A percentile compares a stretch with the other conserved stretches of the same genome.
Evolutionary conservation across 1,139 yeast genomes (phyloP).

Genomic region (Protomyces lactucae-debilis): DNA sequence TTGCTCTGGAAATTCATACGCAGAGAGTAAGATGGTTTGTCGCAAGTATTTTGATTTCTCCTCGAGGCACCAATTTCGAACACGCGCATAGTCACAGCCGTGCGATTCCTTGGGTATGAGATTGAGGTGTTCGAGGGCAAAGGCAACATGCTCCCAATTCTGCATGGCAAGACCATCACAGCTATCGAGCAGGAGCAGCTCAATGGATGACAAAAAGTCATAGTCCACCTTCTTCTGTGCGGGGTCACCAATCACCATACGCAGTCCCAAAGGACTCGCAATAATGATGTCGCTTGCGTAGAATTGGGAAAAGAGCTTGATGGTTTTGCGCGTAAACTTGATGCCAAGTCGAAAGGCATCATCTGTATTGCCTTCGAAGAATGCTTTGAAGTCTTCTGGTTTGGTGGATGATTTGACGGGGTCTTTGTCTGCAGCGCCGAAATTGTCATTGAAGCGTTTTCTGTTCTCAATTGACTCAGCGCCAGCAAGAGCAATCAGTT

Average conservation of each 20-base stretch:
- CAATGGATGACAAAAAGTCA: conserved; percentile 86
- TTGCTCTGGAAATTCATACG: conserved; percentile 73
- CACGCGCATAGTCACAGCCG: conserved; percentile 86
- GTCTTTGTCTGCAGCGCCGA: conserved; percentile 45
- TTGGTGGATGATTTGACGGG: conserved; percentile 45
- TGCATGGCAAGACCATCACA: conserved; percentile 88
- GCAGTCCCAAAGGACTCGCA: conserved; percentile 89
- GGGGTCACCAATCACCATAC: conserved; percentile 63
- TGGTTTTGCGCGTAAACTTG: conserved; percentile 80
- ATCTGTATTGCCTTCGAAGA: conserved; percentile 83
- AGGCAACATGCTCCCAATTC: conserved; percentile 78
- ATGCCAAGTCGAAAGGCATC: conserved; percentile 88
- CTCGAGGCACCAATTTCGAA: conserved; percentile 87
- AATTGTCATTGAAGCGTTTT: conserved; percentile 68
- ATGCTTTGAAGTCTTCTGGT: conserved; percentile 75
- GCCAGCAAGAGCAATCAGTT: conserved; percentile 60
- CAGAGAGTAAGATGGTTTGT: conserved; percentile 72
- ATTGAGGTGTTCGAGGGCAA: conserved; percentile 66
- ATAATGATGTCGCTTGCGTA: conserved; percentile 79
- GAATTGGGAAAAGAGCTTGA: conserved; percentile 78
- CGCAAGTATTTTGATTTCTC: conserved; percentile 71
- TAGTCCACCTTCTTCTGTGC: conserved; percentile 40
- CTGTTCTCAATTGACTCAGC: conserved; percentile 68
- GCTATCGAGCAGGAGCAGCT: conserved; percentile 70
- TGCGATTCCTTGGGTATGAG: conserved; percentile 69